phyloP scores from a whole-genome alignment of 176 grass and related monocot genomes.

The Aegilops bicornis region DNA sequence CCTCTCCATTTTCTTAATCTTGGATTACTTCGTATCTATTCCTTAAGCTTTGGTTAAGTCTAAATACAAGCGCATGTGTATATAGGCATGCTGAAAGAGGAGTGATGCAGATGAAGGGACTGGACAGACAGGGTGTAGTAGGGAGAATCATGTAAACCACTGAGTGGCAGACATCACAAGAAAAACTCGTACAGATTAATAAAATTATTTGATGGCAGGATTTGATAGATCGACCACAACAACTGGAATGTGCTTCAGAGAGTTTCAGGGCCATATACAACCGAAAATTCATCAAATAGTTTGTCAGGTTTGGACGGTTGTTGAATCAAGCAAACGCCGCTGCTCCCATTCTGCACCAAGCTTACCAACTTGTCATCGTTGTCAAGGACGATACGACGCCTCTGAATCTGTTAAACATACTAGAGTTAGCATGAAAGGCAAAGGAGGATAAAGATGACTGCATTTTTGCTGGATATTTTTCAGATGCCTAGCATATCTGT shows the following conservation, averaged over 20 bases:
- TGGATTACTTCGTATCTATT: no score
- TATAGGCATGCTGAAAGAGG: no score
- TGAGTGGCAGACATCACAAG: no score
- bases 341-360: background rate
- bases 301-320: background rate
- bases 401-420: slow-evolving; percentile 69
- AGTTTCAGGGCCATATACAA: background rate
- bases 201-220: no score
- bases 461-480: background rate
- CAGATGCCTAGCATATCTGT: background rate
- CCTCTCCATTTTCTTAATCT: no score
- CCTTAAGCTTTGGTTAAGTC: no score
- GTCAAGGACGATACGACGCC: slow-evolving; percentile 74
- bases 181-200: no score
- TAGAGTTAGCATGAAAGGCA: background rate
- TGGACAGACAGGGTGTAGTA: no score
- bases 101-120: no score
- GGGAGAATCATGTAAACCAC: no score
- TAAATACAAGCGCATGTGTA: no score
- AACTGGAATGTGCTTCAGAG: background rate
- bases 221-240: background rate
- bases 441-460: background rate
- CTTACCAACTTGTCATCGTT: slow-evolving; percentile 60
- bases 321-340: background rate
- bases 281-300: background rate